These are phyloP conservation scores for Trametes villosa DNA, from an alignment of 768 basidiomycete genomes.

Conservation along the genomic window DNA sequence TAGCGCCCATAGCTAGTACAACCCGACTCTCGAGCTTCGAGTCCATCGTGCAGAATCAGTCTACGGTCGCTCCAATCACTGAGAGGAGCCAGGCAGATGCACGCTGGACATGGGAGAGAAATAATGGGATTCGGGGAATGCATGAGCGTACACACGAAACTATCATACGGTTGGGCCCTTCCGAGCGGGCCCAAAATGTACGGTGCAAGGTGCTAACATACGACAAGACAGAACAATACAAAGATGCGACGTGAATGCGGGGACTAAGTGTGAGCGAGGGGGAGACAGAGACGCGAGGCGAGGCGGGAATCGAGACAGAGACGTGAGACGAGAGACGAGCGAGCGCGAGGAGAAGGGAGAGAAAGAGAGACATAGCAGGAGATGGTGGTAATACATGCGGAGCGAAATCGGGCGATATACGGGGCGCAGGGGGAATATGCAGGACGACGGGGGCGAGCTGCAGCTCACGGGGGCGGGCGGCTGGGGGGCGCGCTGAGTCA, in stretches of 20 bases:
- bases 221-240: slow-evolving; percentile 22
- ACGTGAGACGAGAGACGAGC: neutral
- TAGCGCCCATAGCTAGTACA: too few species aligned
- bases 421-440: neutral
- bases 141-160: slow-evolving; percentile 15
- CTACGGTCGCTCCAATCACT: too few species aligned
- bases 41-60: too few species aligned
- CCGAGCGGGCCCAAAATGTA: slow-evolving; percentile 16
- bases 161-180: slow-evolving; percentile 18
- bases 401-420: slow-evolving; percentile 6
- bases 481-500: slow-evolving; percentile 10
- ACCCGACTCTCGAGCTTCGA: too few species aligned
- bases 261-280: slow-evolving; percentile 10
- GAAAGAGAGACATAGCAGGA: slow-evolving; percentile 21
- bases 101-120: too few species aligned
- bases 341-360: neutral
- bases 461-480: neutral
- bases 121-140: slow-evolving; percentile 4
- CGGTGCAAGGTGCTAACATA: slow-evolving; percentile 14
- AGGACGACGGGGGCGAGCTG: neutral
- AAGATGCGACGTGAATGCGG: slow-evolving; percentile 20
- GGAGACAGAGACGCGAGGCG: slow-evolving; percentile 11
- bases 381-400: slow-evolving; percentile 26
- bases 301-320: too few species aligned
- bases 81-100: too few species aligned